Evolutionary conservation across 2,329 filamentous ascomycete genomes (phyloP), one percentile per base, ranked within the genome.

Genomic region (Aspergillus versicolor): DNA sequence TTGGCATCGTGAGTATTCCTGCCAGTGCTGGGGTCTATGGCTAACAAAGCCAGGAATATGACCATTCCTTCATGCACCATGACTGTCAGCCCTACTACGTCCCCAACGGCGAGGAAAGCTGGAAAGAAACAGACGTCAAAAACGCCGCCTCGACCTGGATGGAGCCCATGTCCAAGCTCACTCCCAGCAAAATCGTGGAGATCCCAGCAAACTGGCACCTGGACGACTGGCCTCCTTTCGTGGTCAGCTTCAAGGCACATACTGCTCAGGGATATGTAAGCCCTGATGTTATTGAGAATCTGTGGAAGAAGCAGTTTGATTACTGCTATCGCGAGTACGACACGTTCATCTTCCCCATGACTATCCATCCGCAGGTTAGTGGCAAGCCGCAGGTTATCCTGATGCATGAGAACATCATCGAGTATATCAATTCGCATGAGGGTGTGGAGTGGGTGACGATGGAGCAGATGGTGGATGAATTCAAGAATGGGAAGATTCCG

Each of bases 271-370:
- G 84, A 2, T 87, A 83, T 67, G 82, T 86, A 3, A 82, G 84
- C 57, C 77, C 81, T 1, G 72, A 79, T 3, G 78, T 83, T 8
- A 75, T 87, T 4, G 84, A 87, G 69, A 75, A 80, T 56, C 83
- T 86, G 71, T 86, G 83, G 83, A 66, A 90, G 65, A 83, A 86
- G 60, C 79, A 82, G 54, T 84, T 86, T 58, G 79, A 83, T 61
- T 86, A 90, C 71, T 90, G 88, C 65, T 91, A 91, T 68, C 79
- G 87, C 41, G 87, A 91, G 71, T 88, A 90, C 7, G 46, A 45
- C 2, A 45, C 38, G 5, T 56, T 56, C 19, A 21, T 56, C 37
- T 51, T 56, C 15, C 32, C 24, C 1, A 51, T 56, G 24, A 45
- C 13, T 3, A 38, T 37, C 22, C 54, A 56, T 34, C 54, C 54